These are phyloP conservation scores for Microthlaspi erraticum DNA, from an alignment of 345 rosid genomes.

Conservation along the genomic window DNA sequence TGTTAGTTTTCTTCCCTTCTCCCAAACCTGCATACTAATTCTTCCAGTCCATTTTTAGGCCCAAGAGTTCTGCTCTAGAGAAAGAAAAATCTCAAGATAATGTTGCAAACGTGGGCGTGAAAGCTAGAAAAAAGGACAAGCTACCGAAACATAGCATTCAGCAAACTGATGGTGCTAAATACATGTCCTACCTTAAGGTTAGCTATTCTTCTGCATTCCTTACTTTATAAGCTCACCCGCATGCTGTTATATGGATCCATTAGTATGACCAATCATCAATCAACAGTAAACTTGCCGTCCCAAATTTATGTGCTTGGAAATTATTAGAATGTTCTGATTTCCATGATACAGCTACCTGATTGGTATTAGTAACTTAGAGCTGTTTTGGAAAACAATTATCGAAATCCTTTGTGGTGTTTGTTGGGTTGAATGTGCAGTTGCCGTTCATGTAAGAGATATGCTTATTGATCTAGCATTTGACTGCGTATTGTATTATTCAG, in stretches of 20 bases:
- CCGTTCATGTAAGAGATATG: constrained; percentile 12
- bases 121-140: constrained; percentile 53
- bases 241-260: constrained; percentile 2
- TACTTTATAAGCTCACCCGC: constrained; percentile 11
- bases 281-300: constrained; percentile 24
- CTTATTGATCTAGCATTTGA: constrained; percentile 39
- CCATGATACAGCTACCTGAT: constrained; percentile 11
- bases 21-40: constrained; percentile 29
- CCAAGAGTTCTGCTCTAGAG: constrained; percentile 51
- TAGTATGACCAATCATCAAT: constrained; percentile 9
- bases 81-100: constrained; percentile 55
- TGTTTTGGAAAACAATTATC: constrained; percentile 16
- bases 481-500: constrained; percentile 53
- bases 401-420: not conserved
- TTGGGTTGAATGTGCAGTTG: constrained; percentile 10
- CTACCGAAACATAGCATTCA: constrained; percentile 55
- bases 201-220: constrained; percentile 37
- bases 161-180: constrained; percentile 74
- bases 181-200: constrained; percentile 96
- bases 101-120: constrained; percentile 45
- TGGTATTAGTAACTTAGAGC: constrained; percentile 15
- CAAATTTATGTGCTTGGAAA: constrained; percentile 19
- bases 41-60: constrained; percentile 34
- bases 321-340: constrained; percentile 11
- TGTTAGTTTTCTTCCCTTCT: constrained; percentile 26